Conservation (phyloP, 306 rosid species). For the Acmispon strigosus region DNA sequence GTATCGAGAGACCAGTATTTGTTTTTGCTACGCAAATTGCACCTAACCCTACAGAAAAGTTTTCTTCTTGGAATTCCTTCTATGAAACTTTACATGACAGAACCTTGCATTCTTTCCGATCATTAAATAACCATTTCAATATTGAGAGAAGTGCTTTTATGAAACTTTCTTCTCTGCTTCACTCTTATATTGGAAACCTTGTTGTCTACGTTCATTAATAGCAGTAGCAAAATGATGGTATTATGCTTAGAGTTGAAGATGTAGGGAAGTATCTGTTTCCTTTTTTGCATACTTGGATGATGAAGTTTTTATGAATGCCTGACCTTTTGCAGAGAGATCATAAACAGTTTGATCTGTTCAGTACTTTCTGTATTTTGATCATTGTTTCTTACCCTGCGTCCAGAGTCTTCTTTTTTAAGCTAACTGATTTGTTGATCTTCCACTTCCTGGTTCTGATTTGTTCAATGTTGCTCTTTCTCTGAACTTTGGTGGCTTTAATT, state of each 20-base stretch:
- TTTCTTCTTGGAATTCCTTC: not conserved
- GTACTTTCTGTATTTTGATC: not conserved
- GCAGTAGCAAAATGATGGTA: not conserved
- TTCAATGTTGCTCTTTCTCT: not conserved
- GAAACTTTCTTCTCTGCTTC: not conserved
- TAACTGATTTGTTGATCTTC: not conserved
- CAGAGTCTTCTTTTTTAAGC: not conserved
- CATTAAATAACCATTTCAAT: not conserved
- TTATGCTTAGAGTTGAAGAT: not conserved
- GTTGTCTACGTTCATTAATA: not conserved
- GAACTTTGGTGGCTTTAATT: conserved; percentile 6
- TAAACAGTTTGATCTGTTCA: not conserved
- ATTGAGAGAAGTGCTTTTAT: not conserved
- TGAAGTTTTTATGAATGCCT: not conserved
- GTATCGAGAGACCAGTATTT: not conserved
- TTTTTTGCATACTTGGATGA: not conserved
- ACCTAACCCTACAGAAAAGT: not conserved
- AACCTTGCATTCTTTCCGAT: not conserved
- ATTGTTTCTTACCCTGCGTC: not conserved
- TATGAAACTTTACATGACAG: not conserved
- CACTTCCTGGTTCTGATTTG: not conserved
- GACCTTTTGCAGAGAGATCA: not conserved
- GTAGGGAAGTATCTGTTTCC: not conserved
- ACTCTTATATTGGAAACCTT: not conserved
- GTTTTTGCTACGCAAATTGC: not conserved